Evolutionary conservation across 345 rosid genomes (phyloP), one percentile per base, ranked within the genome.

Genomic region (thale cress (Arabidopsis thaliana)): DNA sequence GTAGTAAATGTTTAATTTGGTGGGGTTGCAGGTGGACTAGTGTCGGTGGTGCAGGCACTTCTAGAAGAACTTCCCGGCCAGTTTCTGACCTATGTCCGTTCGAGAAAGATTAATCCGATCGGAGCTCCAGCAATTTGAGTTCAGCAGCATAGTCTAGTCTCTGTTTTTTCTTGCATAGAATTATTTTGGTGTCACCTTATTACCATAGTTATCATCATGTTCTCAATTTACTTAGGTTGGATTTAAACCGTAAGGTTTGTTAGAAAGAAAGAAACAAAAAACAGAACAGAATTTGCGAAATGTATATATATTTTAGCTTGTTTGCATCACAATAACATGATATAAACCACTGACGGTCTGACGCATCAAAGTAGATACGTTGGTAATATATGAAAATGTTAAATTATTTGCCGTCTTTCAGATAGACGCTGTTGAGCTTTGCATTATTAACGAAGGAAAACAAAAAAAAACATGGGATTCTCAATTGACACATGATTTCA

Each of bases 51-150:
- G 30, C 94, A 93, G 64, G 86, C 89, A 41, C 93, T 91, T 30
- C 58, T 93, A 52, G 98, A 88, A 81, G 97, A 89, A 83, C 82
- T 91, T 71, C 98, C 98, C 2, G 87, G 88, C 30, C 98, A 93
- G 83, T 91, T 93, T 77, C 50, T 93, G 82, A 76, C 79, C 9
- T 91, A 89, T 80, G 78, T 87, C 82, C 84, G 96, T 22, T 22
- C 69, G 25, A 78, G 96, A 71, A 64, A 86, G 22, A 87, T 93
- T 53, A 75, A 77, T 77, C 98, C 98, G 4, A 50, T 23, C 7
- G 77, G 71, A 2, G 50, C 59, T 50, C 59, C 85, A 0, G 41
- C 33, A 24, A 48, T 38, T 57, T 77, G 48, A 77, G 40, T 38
- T 61, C n/a, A 24, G 16, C 13, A 2, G 41, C 28, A 11, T n/a